A percentile compares a stretch with the other conserved stretches of the same genome.
Conservation (phyloP, 1,284 basidiomycete species). For the Cutaneotrichosporon dermatis region DNA sequence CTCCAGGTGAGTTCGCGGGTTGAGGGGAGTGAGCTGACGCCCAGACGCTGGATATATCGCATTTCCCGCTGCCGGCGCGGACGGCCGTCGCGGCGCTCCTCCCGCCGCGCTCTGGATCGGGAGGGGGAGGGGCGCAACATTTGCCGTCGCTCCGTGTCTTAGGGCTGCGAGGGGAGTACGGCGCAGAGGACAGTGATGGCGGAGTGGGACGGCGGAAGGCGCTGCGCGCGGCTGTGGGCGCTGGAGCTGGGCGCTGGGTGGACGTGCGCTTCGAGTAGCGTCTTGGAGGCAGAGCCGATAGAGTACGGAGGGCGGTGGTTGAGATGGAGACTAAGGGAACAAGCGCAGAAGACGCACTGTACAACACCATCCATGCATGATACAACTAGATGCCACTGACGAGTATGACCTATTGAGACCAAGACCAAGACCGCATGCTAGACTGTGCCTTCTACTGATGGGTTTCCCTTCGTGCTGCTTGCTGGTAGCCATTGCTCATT, state of each 20-base stretch:
- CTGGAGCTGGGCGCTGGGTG: neutral
- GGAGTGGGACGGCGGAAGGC: neutral
- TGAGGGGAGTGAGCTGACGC: neutral
- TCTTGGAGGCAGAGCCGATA: neutral
- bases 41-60: constrained; percentile 35
- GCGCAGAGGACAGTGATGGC: neutral
- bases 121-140: neutral
- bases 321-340: too few species aligned
- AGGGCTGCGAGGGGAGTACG: neutral
- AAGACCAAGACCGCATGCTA: too few species aligned
- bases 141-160: neutral
- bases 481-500: too few species aligned
- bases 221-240: neutral
- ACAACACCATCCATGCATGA: constrained; percentile 1
- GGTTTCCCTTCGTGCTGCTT: too few species aligned
- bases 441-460: too few species aligned
- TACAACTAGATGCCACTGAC: neutral
- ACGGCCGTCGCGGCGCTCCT: neutral
- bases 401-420: too few species aligned
- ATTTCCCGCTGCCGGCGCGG: constrained; percentile 7
- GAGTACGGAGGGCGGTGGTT: too few species aligned
- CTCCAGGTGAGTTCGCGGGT: constrained; percentile 24
- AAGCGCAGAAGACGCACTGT: neutral
- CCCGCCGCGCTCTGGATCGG: neutral
- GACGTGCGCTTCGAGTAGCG: neutral